A percentile compares a stretch with the other conserved stretches of the same genome.
phyloP scores from a whole-genome alignment of 2,329 filamentous ascomycete genomes.

The Simplicillium sp. region DNA sequence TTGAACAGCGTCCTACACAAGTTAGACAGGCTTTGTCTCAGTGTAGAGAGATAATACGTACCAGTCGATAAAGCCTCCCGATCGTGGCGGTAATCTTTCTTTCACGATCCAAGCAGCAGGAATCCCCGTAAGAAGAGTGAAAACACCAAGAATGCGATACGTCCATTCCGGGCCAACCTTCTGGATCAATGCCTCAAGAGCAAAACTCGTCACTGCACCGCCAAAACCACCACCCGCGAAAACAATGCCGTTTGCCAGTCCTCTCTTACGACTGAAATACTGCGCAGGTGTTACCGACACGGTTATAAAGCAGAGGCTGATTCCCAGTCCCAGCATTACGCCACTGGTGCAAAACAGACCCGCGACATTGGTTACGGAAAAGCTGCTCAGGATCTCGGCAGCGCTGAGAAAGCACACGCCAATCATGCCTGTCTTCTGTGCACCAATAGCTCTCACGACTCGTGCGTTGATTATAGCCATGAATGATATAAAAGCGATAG shows the following conservation, averaged over 20 bases:
- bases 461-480: constrained; percentile 43
- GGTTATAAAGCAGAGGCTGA: constrained; percentile 17
- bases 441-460: constrained; percentile 38
- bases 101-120: neutral
- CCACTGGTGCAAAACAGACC: constrained; percentile 18
- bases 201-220: constrained; percentile 35
- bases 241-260: constrained; percentile 39
- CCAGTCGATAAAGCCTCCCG: neutral
- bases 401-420: constrained; percentile 41
- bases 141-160: neutral
- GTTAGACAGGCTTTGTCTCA: neutral
- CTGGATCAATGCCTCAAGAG: constrained; percentile 29
- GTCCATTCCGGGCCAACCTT: neutral
- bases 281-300: constrained; percentile 36
- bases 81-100: neutral
- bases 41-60: neutral
- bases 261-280: constrained; percentile 39
- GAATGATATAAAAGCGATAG: constrained; percentile 35
- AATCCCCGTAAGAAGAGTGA: neutral
- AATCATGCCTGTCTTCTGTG: constrained; percentile 30
- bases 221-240: constrained; percentile 40
- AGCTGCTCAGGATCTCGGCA: constrained; percentile 28
- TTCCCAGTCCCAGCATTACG: constrained; percentile 14
- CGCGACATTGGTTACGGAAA: constrained; percentile 14
- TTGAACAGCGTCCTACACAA: constrained; percentile 27